phyloP scores from a whole-genome alignment of 805 yeast species.

The Myxozyma melibiosi region DNA sequence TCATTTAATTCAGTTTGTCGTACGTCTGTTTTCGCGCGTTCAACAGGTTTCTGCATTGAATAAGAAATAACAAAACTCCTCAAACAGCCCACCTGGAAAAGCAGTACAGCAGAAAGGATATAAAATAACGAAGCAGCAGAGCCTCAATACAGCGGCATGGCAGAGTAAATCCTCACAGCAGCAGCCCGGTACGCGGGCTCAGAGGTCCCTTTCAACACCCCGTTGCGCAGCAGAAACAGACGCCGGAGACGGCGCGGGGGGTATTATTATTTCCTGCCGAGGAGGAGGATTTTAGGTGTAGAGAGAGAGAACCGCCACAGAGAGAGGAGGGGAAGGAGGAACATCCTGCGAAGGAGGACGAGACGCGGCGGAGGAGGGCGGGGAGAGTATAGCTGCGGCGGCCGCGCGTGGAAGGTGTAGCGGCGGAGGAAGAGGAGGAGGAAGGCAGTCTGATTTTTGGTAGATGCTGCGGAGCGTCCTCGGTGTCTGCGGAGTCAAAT shows the following conservation, averaged over 20 bases:
- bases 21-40: neutral
- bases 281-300: too few relatives aligned
- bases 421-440: too few relatives aligned
- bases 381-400: too few relatives aligned
- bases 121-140: neutral
- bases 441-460: too few relatives aligned
- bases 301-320: too few relatives aligned
- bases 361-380: too few relatives aligned
- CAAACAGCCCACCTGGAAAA: neutral
- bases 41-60: neutral
- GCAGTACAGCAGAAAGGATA: neutral
- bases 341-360: too few relatives aligned
- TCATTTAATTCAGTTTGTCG: neutral
- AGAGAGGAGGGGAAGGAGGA: too few relatives aligned
- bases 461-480: too few relatives aligned
- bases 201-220: constrained; percentile 2
- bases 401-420: too few relatives aligned
- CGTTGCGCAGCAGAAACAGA: neutral
- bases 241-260: too few relatives aligned
- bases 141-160: constrained; percentile 6
- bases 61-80: neutral
- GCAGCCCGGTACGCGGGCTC: neutral
- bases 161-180: constrained; percentile 7
- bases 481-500: neutral
- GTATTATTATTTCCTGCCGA: too few relatives aligned